A percentile compares a stretch with the other conserved stretches of the same genome.
Conservation (phyloP, 2,329 filamentous ascomycete species). For the Colletotrichum simmondsii region DNA sequence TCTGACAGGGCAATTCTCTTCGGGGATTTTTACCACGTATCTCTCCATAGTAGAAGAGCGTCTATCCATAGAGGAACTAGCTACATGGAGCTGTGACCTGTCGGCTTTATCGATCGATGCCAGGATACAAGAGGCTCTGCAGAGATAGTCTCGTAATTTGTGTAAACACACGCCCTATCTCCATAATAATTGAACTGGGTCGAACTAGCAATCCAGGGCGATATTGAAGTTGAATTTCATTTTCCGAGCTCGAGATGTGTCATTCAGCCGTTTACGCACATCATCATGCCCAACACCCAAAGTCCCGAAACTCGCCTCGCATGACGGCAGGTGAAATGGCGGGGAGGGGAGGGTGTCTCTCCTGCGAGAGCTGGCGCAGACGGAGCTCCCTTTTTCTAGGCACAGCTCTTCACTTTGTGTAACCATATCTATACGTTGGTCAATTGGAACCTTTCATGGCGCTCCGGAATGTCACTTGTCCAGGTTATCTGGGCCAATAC, state of each 20-base stretch:
- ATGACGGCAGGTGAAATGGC: neutral
- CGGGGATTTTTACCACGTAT: neutral
- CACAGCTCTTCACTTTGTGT: neutral
- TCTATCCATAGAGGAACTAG: too few relatives aligned
- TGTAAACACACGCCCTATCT: neutral
- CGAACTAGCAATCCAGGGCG: neutral
- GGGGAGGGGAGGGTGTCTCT: neutral
- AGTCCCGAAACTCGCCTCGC: neutral
- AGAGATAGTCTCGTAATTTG: neutral
- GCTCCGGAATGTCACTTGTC: neutral
- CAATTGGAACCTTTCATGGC: neutral
- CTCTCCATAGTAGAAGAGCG: neutral
- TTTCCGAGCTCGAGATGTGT: neutral
- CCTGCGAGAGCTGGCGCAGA: neutral
- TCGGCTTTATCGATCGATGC: neutral
- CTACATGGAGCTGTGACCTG: neutral
- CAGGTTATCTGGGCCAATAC: neutral
- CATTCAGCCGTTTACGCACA: slow-evolving; percentile 4
- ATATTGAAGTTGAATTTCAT: neutral
- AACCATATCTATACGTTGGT: neutral
- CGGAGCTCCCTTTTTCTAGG: neutral
- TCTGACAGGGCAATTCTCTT: neutral
- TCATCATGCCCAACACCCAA: neutral
- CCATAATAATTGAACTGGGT: neutral
- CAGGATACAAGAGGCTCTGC: neutral